A percentile compares a stretch with the other conserved stretches of the same genome.
Conservation (phyloP, 495 filamentous ascomycete species). For the Viridothelium virens region DNA sequence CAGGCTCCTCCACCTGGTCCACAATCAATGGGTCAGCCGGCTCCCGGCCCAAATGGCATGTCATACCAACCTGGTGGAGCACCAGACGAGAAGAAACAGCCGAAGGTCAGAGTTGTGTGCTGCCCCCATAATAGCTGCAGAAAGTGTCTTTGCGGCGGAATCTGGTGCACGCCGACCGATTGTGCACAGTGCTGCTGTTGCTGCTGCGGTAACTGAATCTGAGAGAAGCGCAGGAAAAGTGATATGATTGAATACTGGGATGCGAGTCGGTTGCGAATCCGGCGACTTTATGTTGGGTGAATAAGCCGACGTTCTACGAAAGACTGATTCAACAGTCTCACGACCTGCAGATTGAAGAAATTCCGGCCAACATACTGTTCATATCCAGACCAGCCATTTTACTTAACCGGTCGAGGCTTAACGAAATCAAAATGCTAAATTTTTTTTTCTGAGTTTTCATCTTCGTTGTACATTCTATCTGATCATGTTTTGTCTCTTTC, state of each 20-base stretch:
- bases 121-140: not conserved
- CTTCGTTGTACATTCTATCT: too few species aligned
- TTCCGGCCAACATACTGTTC: too few species aligned
- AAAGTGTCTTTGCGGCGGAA: not conserved
- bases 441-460: too few species aligned
- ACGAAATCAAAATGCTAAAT: too few species aligned
- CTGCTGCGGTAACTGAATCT: not conserved
- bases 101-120: not conserved
- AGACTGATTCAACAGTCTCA: too few species aligned
- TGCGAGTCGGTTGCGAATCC: too few species aligned
- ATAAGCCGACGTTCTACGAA: too few species aligned
- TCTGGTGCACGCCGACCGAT: not conserved
- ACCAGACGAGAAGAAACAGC: not conserved
- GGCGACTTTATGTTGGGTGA: too few species aligned
- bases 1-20: not conserved
- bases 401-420: too few species aligned
- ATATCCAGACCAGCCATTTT: too few species aligned
- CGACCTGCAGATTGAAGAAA: too few species aligned
- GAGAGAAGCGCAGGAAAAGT: not conserved
- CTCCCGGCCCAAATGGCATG: not conserved
- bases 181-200: not conserved
- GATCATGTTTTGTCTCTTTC: too few species aligned
- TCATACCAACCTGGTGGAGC: not conserved
- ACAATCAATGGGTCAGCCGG: not conserved
- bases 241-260: not conserved